phyloP scores from a whole-genome alignment of 2,329 filamentous ascomycete genomes.

The Paramyrothecium roridum region DNA sequence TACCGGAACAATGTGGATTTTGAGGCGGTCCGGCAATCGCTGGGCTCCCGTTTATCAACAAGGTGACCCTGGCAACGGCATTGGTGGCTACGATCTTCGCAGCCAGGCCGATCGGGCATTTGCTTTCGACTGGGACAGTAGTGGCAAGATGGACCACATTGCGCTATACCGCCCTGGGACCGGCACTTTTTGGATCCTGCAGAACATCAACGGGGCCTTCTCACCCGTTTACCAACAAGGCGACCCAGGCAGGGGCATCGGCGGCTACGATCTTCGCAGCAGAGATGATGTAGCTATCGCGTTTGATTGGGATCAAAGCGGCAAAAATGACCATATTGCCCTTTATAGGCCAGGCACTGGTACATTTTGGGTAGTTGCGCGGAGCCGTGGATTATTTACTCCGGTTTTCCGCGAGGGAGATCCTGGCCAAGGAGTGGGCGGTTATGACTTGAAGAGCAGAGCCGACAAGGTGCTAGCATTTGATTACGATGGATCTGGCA shows the following conservation, averaged over 20 bases:
- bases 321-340: constrained; percentile 4
- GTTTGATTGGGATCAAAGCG: constrained; percentile 3
- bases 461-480: constrained; percentile 2
- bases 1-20: constrained; percentile 3
- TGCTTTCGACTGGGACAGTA: constrained; percentile 3
- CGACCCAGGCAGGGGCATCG: constrained; percentile 4
- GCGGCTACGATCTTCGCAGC: constrained; percentile 3
- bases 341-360: constrained; percentile 3
- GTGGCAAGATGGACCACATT: constrained; percentile 3
- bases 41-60: constrained; percentile 3
- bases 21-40: neutral
- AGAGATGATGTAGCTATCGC: constrained; percentile 4
- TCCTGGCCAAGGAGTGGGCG: constrained; percentile 2
- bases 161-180: constrained; percentile 3
- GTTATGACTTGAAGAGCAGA: constrained; percentile 1
- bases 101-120: constrained; percentile 3
- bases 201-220: neutral
- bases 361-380: constrained; percentile 3
- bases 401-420: constrained; percentile 1
- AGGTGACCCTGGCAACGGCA: constrained; percentile 3
- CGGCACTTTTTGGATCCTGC: constrained; percentile 5
- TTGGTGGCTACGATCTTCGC: constrained; percentile 4
- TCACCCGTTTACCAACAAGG: constrained; percentile 1
- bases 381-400: neutral
- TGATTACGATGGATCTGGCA: neutral